phyloP scores from a whole-genome alignment of 2,329 filamentous ascomycete species.

The Monosporascus sp. region DNA sequence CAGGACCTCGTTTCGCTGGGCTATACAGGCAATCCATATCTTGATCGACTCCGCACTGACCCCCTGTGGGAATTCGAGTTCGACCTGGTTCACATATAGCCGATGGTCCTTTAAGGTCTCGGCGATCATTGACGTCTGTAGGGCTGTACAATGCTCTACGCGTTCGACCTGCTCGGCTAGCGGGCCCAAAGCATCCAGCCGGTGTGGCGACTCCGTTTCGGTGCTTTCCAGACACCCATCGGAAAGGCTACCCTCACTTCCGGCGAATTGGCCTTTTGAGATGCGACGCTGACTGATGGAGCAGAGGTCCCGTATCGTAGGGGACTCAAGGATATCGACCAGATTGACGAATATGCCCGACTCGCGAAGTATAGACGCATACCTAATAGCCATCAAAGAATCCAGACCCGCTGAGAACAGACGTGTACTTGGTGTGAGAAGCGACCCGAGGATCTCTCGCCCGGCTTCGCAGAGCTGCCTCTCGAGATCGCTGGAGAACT shows the following conservation, averaged over 20 bases:
- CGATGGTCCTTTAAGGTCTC: conserved; percentile 58
- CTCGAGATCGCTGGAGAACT: conserved; percentile 29
- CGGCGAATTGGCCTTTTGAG: background rate
- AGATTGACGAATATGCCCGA: conserved; percentile 52
- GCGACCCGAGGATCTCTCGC: conserved; percentile 18
- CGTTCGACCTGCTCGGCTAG: conserved; percentile 29
- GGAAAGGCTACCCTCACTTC: background rate
- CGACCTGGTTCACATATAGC: conserved; percentile 75
- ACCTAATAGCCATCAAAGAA: conserved; percentile 36
- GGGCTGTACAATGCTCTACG: conserved; percentile 60
- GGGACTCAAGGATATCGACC: conserved; percentile 55
- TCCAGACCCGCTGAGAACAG: conserved; percentile 34
- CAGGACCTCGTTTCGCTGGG: conserved; percentile 58
- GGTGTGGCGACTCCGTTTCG: conserved; percentile 8
- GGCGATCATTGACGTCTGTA: conserved; percentile 75
- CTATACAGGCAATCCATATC: conserved; percentile 45
- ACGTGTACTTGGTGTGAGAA: conserved; percentile 20
- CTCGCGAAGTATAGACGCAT: conserved; percentile 60
- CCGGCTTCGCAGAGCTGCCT: conserved; percentile 28
- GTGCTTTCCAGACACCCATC: background rate
- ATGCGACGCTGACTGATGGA: conserved; percentile 3
- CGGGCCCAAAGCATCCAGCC: conserved; percentile 4
- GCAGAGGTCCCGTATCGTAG: conserved; percentile 30
- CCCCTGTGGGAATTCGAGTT: conserved; percentile 48
- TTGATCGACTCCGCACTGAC: conserved; percentile 35